Base-by-base conservation (phyloP, 257 asterid species). In the Eustoma russellianum region DNA sequence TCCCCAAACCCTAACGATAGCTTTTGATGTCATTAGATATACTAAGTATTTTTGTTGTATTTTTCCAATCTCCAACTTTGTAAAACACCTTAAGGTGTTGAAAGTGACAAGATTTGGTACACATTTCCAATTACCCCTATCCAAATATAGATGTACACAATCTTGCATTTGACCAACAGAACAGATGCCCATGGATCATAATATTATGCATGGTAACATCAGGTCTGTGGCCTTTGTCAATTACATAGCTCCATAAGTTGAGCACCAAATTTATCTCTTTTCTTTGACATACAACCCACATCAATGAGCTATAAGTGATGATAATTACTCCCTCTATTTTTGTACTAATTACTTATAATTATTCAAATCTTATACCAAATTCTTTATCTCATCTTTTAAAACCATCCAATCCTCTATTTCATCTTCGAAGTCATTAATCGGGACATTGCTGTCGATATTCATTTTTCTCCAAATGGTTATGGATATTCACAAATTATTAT, bases 101-200 rank as follows among this genome's bases (percentile, higher is more conserved):
- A 75, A 75, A 46, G 95, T 79, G 34, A 88, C 94, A 28, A 92
- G 83, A 72, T 76, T 81, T 7, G 95, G 95, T 47, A 68, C 62
- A 71, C 86, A 80, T 54, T 70, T 68, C 75, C 59, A 48, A 47
- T 49, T 55, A 51, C 67, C 72, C 97, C 84, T 92, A 68, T 74
- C 76, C 62, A 85, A 56, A 74, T 79, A 91, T 59, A 87, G 54
- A 1, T 78, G 68, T 68, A 79, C 51, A 50, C 88, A 94, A 40
- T 51, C 59, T 53, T 65, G 75, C 67, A 72, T 72, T 74, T 77
- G 77, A 41, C 87, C 86, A 33, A 61, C 77, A 53, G 85, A 70
- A 71, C 97, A 91, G 55, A 91, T n/a, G 86, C 58, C 98, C 98
- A 51, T 91, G 98, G 67, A 91, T 87, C 74, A 87, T 70, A 65